Evolutionary conservation across 2,329 filamentous ascomycete genomes (phyloP).

Genomic region (Apiospora phragmitis): DNA sequence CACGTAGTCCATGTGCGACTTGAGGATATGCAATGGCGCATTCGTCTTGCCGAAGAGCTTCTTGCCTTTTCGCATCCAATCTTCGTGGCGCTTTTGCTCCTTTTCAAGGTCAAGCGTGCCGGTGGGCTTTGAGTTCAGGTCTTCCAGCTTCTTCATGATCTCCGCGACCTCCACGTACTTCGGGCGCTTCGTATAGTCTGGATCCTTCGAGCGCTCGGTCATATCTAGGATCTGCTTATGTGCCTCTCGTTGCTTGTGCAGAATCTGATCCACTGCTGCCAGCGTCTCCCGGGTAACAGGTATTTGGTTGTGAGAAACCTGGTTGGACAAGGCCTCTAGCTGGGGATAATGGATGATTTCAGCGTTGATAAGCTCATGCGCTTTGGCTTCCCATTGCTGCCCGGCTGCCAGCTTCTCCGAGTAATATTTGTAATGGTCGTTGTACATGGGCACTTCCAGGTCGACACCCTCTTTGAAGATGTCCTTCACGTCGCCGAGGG

Average conservation of each 20-base stretch:
- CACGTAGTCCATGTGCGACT: conserved; percentile 92
- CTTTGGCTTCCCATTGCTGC: conserved; percentile 88
- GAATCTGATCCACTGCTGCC: conserved; percentile 80
- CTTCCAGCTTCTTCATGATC: conserved; percentile 82
- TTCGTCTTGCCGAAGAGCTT: conserved; percentile 98
- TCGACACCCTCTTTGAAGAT: conserved; percentile 77
- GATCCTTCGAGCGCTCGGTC: conserved; percentile 73
- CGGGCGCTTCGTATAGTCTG: conserved; percentile 76
- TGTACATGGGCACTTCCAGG: conserved; percentile 75
- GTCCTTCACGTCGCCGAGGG: conserved; percentile 74
- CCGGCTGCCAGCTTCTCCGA: conserved; percentile 76
- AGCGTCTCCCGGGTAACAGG: conserved; percentile 84
- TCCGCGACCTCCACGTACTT: conserved; percentile 89
- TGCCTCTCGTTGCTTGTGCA: conserved; percentile 94
- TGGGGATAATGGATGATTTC: conserved; percentile 93
- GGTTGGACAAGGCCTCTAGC: conserved; percentile 84
- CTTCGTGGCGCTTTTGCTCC: conserved; percentile 91
- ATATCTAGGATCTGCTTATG: conserved; percentile 84
- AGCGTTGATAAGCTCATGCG: conserved; percentile 87
- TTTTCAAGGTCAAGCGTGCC: conserved; percentile 92
- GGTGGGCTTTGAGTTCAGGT: conserved; percentile 87
- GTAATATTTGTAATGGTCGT: conserved; percentile 76
- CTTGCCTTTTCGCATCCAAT: conserved; percentile 99
- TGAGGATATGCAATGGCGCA: conserved; percentile 91
- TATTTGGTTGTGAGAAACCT: conserved; percentile 68